These are phyloP conservation scores for Pseudogymnoascus verrucosus DNA, from an alignment of 2,329 filamentous ascomycete species.

Conservation along the genomic window DNA sequence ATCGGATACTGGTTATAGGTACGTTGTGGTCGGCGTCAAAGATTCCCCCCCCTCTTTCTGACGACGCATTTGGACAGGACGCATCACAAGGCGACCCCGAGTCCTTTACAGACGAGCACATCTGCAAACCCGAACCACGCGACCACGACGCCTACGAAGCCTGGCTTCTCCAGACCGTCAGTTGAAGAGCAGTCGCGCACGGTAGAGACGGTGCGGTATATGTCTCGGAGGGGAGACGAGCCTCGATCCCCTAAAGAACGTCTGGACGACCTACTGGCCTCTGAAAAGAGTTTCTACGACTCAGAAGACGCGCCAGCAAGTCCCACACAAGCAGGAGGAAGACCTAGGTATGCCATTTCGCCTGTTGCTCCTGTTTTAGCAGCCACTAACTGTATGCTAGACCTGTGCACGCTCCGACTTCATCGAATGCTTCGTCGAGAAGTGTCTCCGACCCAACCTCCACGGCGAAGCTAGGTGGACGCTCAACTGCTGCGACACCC, in stretches of 20 bases:
- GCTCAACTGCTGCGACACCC: conserved; percentile 17
- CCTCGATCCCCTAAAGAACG: conserved; percentile 28
- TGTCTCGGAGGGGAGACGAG: conserved; percentile 15
- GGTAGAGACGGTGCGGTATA: conserved; percentile 15
- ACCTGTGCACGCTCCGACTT: not conserved
- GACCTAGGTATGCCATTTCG: not conserved
- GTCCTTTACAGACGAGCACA: conserved; percentile 28
- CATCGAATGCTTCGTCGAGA: conserved; percentile 25
- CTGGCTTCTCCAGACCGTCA: conserved; percentile 20
- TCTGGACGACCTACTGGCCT: conserved; percentile 28
- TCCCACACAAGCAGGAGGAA: not conserved
- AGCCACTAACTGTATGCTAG: not conserved
- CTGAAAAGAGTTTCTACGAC: conserved; percentile 27
- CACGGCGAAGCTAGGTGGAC: conserved; percentile 18
- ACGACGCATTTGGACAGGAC: conserved; percentile 20
- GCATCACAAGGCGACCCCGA: conserved; percentile 27
- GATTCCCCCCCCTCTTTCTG: not conserved
- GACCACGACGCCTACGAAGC: conserved; percentile 27
- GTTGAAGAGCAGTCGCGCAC: conserved; percentile 16
- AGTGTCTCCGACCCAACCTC: conserved; percentile 28
- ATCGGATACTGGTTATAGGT: conserved; percentile 13
- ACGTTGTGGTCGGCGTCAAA: not conserved
- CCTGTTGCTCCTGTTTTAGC: not conserved
- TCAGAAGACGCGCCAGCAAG: conserved; percentile 18
- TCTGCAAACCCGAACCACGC: conserved; percentile 22